Percentiles rank a stretch among this genome's conserved stretches.
phyloP scores from a whole-genome alignment of 768 basidiomycete species.

The Collybia nuda region DNA sequence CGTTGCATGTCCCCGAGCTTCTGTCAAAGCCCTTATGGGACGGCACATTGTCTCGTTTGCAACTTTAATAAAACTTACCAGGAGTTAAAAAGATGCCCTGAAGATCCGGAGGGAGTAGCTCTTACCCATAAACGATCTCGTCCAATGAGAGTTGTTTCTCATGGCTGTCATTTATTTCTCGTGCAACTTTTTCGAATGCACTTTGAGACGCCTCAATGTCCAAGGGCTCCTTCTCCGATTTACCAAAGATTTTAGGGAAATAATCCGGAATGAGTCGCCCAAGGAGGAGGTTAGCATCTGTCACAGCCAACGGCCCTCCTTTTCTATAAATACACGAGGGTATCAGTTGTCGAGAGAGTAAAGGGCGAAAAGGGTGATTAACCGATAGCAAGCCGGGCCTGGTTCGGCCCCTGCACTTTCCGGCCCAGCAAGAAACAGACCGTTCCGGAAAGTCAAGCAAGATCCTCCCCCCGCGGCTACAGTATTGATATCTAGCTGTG shows the following conservation, averaged over 20 bases:
- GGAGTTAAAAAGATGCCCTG: not conserved
- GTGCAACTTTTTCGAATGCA: conserved; percentile 67
- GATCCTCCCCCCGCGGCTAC: conserved; percentile 96
- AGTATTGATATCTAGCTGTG: conserved; percentile 94
- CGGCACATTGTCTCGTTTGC: conserved; percentile 97
- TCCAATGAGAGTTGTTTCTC: conserved; percentile 65
- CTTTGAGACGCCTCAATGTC: conserved; percentile 68
- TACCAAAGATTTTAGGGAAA: conserved; percentile 95
- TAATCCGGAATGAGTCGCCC: conserved; percentile 87
- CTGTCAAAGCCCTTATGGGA: conserved; percentile 89
- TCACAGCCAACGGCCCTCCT: conserved; percentile 88
- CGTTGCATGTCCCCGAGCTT: conserved; percentile 84
- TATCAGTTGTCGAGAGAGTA: not conserved
- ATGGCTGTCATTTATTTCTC: conserved; percentile 68
- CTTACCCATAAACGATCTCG: conserved; percentile 87
- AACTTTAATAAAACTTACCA: conserved; percentile 85
- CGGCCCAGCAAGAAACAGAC: conserved; percentile 88
- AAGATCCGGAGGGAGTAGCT: not conserved
- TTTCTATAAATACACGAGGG: conserved; percentile 49
- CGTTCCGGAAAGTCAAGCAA: conserved; percentile 85
- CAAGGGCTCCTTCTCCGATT: conserved; percentile 80
- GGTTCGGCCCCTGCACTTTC: conserved; percentile 94
- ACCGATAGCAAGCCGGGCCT: conserved; percentile 91
- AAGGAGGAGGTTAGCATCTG: conserved; percentile 89
- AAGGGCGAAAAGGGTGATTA: not conserved